Conservation (phyloP, 257 asterid species). For the Gynochthodes officinalis region DNA sequence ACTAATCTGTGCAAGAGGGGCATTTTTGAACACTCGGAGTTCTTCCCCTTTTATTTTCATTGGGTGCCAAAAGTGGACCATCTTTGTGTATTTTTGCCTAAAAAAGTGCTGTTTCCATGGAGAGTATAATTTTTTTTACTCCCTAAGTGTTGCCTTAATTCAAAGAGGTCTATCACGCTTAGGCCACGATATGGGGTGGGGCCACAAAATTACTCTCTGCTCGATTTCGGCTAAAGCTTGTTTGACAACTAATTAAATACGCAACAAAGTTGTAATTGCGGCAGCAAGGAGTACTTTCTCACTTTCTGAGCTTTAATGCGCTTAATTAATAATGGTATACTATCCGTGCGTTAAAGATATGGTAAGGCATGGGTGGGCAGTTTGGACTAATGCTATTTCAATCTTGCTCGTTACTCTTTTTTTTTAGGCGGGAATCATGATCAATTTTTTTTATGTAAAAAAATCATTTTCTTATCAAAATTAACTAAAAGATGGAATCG, state of each 20-base stretch:
- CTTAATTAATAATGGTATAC: not conserved
- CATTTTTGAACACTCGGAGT: not conserved
- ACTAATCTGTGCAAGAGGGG: not conserved
- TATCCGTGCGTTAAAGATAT: no score
- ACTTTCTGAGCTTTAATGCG: not conserved
- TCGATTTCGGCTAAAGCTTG: not conserved
- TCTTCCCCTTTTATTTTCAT: not conserved
- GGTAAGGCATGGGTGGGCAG: no score
- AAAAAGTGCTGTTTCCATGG: not conserved
- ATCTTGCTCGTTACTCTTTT: no score
- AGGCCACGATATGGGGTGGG: not conserved
- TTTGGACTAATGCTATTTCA: no score
- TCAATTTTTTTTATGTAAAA: no score
- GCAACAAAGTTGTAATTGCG: not conserved
- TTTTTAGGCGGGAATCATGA: no score
- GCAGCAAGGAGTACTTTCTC: not conserved
- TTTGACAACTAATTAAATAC: not conserved
- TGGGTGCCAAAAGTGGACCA: not conserved
- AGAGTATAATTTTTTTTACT: no score
- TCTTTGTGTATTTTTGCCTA: not conserved
- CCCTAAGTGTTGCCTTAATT: no score
- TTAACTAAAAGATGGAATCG: no score
- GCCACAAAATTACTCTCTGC: not conserved
- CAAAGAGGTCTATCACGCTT: not conserved
- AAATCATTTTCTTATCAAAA: no score